phyloP scores from a whole-genome alignment of 352 stramenopile genomes.

The Phytophthora fragariaefolia region DNA sequence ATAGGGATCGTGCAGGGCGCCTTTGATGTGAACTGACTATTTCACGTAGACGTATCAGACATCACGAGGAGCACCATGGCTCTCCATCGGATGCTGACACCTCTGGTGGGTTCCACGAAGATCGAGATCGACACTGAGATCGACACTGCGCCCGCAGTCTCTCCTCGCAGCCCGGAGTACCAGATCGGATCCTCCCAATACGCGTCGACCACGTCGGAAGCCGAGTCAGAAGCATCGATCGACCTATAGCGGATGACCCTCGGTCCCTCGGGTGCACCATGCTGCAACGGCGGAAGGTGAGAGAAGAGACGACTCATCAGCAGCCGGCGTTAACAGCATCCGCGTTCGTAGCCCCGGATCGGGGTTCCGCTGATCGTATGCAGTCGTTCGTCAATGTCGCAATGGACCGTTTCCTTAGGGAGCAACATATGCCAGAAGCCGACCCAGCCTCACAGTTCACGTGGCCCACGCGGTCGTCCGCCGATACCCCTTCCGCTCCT shows the following conservation, averaged over 20 bases:
- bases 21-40: background rate
- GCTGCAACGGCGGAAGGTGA: background rate
- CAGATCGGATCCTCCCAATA: conserved; percentile 3
- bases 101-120: background rate
- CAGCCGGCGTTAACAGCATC: no score
- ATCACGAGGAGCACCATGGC: background rate
- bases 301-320: no score
- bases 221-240: background rate
- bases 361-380: no score
- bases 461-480: background rate
- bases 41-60: background rate
- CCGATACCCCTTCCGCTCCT: background rate
- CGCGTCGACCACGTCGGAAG: background rate
- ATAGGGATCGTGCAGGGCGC: background rate
- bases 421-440: background rate
- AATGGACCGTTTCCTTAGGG: background rate
- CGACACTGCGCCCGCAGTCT: background rate
- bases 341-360: no score
- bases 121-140: no score
- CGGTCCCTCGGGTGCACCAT: background rate
- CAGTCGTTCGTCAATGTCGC: no score
- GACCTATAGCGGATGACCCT: background rate
- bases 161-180: background rate
- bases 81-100: background rate
- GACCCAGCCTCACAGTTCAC: background rate